Percentiles rank a stretch among this genome's conserved stretches.
These are phyloP conservation scores for Phytopythium mirpurense DNA, from an alignment of 352 stramenopile species.

Conservation along the genomic window DNA sequence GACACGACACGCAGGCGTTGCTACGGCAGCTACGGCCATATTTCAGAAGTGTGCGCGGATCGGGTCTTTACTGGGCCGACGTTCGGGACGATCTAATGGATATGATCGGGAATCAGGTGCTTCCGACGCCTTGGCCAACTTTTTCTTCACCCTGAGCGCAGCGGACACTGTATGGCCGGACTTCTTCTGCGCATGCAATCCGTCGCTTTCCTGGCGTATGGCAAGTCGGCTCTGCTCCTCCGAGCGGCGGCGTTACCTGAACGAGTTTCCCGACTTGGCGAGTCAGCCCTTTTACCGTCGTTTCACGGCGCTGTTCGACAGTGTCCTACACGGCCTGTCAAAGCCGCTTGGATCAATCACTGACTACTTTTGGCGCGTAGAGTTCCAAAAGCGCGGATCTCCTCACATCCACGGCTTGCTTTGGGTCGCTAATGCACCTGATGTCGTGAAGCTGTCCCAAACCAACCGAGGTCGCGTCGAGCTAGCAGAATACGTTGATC, in stretches of 20 bases:
- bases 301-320: conserved; percentile 17
- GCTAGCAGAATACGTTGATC: conserved; percentile 9
- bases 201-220: neutral
- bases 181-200: conserved; percentile 16
- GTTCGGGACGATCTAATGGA: conserved; percentile 13
- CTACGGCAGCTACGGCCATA: conserved; percentile 1
- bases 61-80: neutral
- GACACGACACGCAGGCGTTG: neutral
- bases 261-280: conserved; percentile 18
- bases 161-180: conserved; percentile 22
- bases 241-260: conserved; percentile 6
- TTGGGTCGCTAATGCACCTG: conserved; percentile 15
- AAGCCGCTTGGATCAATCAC: conserved; percentile 15
- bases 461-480: conserved; percentile 3
- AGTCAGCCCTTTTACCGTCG: conserved; percentile 13
- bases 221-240: neutral
- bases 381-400: conserved; percentile 21
- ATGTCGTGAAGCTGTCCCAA: conserved; percentile 12
- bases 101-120: conserved; percentile 11
- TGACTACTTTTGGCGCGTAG: conserved; percentile 20
- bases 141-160: conserved; percentile 24
- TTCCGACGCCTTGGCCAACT: conserved; percentile 12
- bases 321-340: conserved; percentile 1
- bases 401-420: conserved; percentile 18
- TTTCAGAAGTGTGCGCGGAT: conserved; percentile 3